phyloP scores from a whole-genome alignment of 2,329 filamentous ascomycete species.

The Beauveria caledonica region DNA sequence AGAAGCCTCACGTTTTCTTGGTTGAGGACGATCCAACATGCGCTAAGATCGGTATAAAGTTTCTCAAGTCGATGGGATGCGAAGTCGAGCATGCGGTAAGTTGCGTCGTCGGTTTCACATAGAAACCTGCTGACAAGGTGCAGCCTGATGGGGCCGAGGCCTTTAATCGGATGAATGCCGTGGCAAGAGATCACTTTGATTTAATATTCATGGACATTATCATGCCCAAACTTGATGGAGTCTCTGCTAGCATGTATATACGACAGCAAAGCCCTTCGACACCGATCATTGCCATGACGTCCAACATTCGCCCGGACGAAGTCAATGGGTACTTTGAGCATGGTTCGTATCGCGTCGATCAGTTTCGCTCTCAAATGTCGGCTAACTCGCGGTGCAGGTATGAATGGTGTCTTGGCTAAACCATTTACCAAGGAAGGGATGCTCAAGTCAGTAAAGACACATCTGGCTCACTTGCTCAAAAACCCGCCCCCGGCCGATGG shows the following conservation, averaged over 20 bases:
- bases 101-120: constrained; percentile 11
- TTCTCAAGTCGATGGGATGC: constrained; percentile 57
- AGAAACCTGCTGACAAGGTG: neutral
- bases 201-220: constrained; percentile 89
- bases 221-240: constrained; percentile 92
- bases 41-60: constrained; percentile 59
- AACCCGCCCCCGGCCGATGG: constrained; percentile 40
- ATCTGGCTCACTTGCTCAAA: constrained; percentile 76
- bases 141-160: constrained; percentile 75
- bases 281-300: constrained; percentile 97
- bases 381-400: constrained; percentile 49
- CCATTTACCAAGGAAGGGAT: constrained; percentile 89
- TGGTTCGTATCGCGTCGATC: constrained; percentile 50
- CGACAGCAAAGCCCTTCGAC: constrained; percentile 73
- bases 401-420: constrained; percentile 96
- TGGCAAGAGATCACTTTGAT: constrained; percentile 44
- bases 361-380: neutral
- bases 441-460: constrained; percentile 78
- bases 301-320: constrained; percentile 92
- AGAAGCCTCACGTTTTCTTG: constrained; percentile 72
- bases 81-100: constrained; percentile 60
- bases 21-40: constrained; percentile 76
- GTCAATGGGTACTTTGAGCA: constrained; percentile 96
- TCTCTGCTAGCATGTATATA: constrained; percentile 89
- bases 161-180: constrained; percentile 66